Base-by-base conservation (phyloP, 345 rosid genomes). In the Tarenaya hassleriana region DNA sequence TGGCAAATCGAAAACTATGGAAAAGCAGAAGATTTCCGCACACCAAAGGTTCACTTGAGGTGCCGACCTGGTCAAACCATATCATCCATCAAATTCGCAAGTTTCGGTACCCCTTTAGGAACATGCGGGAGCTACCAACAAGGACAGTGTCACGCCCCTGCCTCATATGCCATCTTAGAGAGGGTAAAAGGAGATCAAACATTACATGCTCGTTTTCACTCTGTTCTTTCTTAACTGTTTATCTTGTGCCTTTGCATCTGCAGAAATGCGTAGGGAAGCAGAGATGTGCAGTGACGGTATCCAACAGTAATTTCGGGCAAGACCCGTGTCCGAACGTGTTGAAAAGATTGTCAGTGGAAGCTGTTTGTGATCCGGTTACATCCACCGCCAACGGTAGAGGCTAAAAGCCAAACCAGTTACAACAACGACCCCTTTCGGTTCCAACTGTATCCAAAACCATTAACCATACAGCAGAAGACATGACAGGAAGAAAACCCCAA, bases 1-100 rank as follows among this genome's bases (percentile, higher is more conserved):
- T 92, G 98, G 98, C 98, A 81, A 46, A 85, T 92, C 39, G 97
- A 92, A 66, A 92, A 95, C 85, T 88, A 92, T 4, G 99, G 99
- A 10, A 85, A 73, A 73, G 75, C 92, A 42, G 87, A 88, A 67
- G 81, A 76, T 50, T 74, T 86, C 62, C 97, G 72, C 58, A 81
- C 76, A 61, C 95, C 99, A 0, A 94, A 88, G 58, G 91, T 83
- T 72, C 99, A 88, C 67, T 69, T 94, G 69, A 73, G 60, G 53
- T 94, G 99, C 57, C 78, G 69, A 66, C 72, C 61, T 17, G 97
- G 99, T 48, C 92, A 88, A 60, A 55, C 84, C 11, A 86, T 94
- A 56, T 76, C 86, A 41, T 58, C 86, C 63, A 94, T 94, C 10
- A 94, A 86, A 58, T 94, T 94, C 31, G 97, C 99, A 1, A 94